Evolutionary conservation across 2,329 filamentous ascomycete genomes (phyloP).

Genomic region (Neophaeococcomyces aloes): DNA sequence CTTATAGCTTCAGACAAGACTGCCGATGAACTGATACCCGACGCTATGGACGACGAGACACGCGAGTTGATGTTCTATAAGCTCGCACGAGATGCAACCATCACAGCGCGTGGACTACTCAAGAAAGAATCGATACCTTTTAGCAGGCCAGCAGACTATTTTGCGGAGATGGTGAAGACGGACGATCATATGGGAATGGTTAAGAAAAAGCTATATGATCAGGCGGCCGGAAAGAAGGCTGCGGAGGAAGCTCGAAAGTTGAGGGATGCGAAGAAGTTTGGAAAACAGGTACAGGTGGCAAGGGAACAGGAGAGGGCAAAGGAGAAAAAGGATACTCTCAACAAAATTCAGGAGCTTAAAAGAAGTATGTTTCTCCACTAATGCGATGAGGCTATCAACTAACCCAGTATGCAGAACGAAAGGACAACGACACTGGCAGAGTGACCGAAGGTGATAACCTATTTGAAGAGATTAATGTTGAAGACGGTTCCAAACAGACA

Average conservation of each 20-base stretch:
- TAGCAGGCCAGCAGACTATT: constrained; percentile 84
- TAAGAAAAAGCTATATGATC: constrained; percentile 83
- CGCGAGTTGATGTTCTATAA: constrained; percentile 90
- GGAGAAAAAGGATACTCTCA: constrained; percentile 82
- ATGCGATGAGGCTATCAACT: constrained; percentile 7
- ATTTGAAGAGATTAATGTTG: constrained; percentile 41
- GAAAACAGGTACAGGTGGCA: constrained; percentile 93
- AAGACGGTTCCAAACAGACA: constrained; percentile 32
- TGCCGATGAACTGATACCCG: constrained; percentile 60
- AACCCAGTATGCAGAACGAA: constrained; percentile 56
- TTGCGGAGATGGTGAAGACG: constrained; percentile 97
- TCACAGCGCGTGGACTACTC: constrained; percentile 60
- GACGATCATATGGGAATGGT: constrained; percentile 98
- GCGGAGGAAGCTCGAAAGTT: constrained; percentile 81
- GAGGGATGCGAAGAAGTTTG: constrained; percentile 96
- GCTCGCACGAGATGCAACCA: constrained; percentile 71
- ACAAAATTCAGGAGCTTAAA: constrained; percentile 92
- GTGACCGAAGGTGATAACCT: constrained; percentile 53
- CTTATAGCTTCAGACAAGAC: constrained; percentile 47
- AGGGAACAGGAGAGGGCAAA: constrained; percentile 91
- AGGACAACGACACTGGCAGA: constrained; percentile 55
- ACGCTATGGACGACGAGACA: constrained; percentile 82
- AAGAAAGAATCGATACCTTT: constrained; percentile 77
- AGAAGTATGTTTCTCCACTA: constrained; percentile 60
- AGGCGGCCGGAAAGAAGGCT: constrained; percentile 85